These are phyloP conservation scores for Xerocomellus dryophilus DNA, from an alignment of 768 basidiomycete genomes.

Conservation along the genomic window DNA sequence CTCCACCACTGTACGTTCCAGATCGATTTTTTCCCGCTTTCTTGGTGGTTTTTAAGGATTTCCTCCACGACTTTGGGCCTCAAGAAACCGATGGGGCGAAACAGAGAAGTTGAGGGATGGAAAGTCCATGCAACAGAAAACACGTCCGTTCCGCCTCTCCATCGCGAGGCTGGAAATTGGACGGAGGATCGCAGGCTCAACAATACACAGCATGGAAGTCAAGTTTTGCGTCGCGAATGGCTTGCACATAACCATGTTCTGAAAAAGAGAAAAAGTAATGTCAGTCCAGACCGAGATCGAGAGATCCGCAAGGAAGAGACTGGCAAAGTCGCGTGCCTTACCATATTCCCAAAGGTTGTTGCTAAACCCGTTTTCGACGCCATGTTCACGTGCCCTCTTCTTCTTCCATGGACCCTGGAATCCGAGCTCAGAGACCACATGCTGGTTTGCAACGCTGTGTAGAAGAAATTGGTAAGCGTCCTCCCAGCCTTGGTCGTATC, in stretches of 20 bases:
- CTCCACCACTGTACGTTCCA: conserved; percentile 12
- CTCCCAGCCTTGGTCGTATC: conserved; percentile 70
- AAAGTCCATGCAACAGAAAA: not conserved
- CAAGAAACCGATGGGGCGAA: conserved; percentile 20
- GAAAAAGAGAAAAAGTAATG: not conserved
- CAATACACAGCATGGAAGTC: conserved; percentile 38
- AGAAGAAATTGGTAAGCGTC: conserved; percentile 59
- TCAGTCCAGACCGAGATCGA: not conserved
- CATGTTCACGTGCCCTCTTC: conserved; percentile 44
- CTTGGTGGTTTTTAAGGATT: conserved; percentile 13
- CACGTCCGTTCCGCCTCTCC: not conserved
- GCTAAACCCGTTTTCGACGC: conserved; percentile 36
- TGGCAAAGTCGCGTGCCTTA: conserved; percentile 23
- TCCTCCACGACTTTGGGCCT: conserved; percentile 10
- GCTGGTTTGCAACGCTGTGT: conserved; percentile 15
- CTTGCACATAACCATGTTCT: conserved; percentile 68
- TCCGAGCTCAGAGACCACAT: conserved; percentile 53
- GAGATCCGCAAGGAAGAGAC: not conserved
- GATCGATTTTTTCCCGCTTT: conserved; percentile 4
- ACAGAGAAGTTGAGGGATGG: conserved; percentile 4
- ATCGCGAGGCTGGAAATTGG: not conserved
- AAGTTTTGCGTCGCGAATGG: conserved; percentile 39
- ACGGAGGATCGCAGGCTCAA: conserved; percentile 10
- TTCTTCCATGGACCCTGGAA: conserved; percentile 61
- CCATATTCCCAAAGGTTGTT: conserved; percentile 66